Base-by-base conservation (phyloP, 306 rosid species). In the Quillaja saponaria region DNA sequence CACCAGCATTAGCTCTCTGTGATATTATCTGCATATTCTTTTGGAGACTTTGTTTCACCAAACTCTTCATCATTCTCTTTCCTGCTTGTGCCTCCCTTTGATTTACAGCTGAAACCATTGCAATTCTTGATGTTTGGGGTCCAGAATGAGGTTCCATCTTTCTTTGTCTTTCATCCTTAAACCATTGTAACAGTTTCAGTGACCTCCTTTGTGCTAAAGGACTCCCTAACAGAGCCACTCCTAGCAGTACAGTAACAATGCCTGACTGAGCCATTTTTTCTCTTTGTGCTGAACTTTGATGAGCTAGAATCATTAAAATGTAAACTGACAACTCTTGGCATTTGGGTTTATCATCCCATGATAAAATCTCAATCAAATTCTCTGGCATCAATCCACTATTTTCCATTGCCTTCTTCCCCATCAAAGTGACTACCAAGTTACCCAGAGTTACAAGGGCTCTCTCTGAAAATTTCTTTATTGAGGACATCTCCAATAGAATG, bases 121-220 rank as follows among this genome's bases (percentile, higher is more conserved):
- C 63, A 41, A 79, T 51, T 66, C 95, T 86, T 20, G 84, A 84
- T 12, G 94, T 60, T 35, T 94, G 99, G 19, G 99, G 99, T 14
- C 99, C 97, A 0, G 99, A 94, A 77, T 94, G 97, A 6, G 97
- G 95, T 12, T 88, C 86, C 86, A 92, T 77, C 45, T 25, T 89
- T 2, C 72, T 73, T 66, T 83, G 94, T 56, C 90, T 82, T 25
- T 89, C 96, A 58, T 89, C 90, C 72, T 80, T 89, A 61, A 94
- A 94, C 97, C 91, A 89, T 53, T 88, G 96, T 64, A 94, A 42
- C 1, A 94, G 63, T 52, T 94, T 94, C 14, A 74, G 12, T n/a
- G 99, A 95, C 53, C 99, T 89, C 82, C 81, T 88, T 40, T 85
- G 97, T 31, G 99, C 95, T 14, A 94, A 60, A 31, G 87, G 62